These are phyloP conservation scores for Agapanthus africanus DNA, from an alignment of 106 monocot genomes.

Conservation along the genomic window DNA sequence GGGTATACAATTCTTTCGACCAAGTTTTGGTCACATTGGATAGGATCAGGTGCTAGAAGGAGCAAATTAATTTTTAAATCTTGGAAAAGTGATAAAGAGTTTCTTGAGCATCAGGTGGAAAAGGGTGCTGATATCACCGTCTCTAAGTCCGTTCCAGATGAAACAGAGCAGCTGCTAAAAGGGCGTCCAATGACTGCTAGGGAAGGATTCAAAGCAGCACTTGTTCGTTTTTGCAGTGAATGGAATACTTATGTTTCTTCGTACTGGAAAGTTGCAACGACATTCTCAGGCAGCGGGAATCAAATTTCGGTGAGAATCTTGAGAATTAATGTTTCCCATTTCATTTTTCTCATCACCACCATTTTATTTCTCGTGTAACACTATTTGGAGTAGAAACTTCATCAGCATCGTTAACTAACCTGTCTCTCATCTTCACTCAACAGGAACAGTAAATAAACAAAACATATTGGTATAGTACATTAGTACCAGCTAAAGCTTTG, in stretches of 20 bases:
- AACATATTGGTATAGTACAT: not conserved
- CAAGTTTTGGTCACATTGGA: constrained; percentile 72
- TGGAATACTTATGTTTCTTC: constrained; percentile 33
- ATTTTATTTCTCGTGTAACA: too few relatives aligned
- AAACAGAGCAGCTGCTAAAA: constrained; percentile 17
- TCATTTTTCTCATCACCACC: not conserved
- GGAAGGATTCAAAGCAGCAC: constrained; percentile 47
- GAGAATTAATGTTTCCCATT: not conserved
- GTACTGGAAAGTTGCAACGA: constrained; percentile 37
- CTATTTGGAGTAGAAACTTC: too few relatives aligned
- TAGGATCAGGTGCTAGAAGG: constrained; percentile 48
- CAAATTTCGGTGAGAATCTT: constrained; percentile 57
- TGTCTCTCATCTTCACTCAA: too few relatives aligned
- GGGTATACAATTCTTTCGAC: constrained; percentile 47
- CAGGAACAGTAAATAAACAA: not conserved
- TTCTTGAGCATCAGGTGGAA: constrained; percentile 51
- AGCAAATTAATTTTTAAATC: constrained; percentile 62
- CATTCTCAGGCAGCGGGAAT: constrained; percentile 15
- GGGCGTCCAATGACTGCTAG: constrained; percentile 27
- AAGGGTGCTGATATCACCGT: constrained; percentile 14
- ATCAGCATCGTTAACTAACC: too few relatives aligned
- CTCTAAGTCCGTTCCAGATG: constrained; percentile 10
- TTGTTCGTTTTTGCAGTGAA: constrained; percentile 35
- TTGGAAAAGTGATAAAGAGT: constrained; percentile 72
- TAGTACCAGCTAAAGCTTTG: not conserved